Evolutionary conservation across 2,329 filamentous ascomycete genomes (phyloP).

Genomic region (Microsporum audouinii): DNA sequence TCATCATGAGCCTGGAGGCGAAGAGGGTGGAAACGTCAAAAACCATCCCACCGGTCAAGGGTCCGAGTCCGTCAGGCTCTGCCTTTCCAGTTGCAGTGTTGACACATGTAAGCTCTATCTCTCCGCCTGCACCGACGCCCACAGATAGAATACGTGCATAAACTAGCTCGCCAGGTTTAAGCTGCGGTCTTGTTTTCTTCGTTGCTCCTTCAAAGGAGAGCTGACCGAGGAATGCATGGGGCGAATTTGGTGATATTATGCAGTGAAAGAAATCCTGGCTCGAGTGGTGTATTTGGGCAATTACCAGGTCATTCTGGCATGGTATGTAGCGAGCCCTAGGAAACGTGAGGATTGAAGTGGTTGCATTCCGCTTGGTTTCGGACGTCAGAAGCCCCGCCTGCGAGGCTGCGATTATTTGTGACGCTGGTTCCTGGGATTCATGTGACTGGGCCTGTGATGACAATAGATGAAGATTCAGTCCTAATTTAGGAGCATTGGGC

Average conservation of each 20-base stretch:
- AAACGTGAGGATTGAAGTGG: conserved; percentile 25
- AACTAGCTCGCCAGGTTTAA: conserved; percentile 64
- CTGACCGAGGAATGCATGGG: conserved; percentile 62
- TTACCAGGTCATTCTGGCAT: conserved; percentile 69
- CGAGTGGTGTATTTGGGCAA: conserved; percentile 71
- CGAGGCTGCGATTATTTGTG: conserved; percentile 27
- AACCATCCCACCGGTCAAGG: conserved; percentile 73
- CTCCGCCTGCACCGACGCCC: conserved; percentile 70
- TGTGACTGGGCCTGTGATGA: conserved; percentile 41
- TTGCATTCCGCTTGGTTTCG: conserved; percentile 31
- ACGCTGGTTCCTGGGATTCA: conserved; percentile 53
- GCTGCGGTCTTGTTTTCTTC: conserved; percentile 77
- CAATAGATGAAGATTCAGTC: conserved; percentile 71
- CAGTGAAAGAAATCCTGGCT: conserved; percentile 70
- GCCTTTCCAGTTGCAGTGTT: conserved; percentile 75
- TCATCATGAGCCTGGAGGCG: conserved; percentile 62
- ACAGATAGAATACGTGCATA: conserved; percentile 75
- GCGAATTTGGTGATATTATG: conserved; percentile 53
- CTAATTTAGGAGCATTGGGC: conserved; percentile 56
- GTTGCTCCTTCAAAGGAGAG: conserved; percentile 87
- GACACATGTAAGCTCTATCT: conserved; percentile 83
- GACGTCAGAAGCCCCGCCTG: conserved; percentile 28
- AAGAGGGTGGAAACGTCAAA: conserved; percentile 70
- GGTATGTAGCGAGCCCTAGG: conserved; percentile 58
- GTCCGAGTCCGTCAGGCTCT: conserved; percentile 76